Base-by-base conservation (phyloP, 176 grass and related monocot genomes). In the Oryza punctata region DNA sequence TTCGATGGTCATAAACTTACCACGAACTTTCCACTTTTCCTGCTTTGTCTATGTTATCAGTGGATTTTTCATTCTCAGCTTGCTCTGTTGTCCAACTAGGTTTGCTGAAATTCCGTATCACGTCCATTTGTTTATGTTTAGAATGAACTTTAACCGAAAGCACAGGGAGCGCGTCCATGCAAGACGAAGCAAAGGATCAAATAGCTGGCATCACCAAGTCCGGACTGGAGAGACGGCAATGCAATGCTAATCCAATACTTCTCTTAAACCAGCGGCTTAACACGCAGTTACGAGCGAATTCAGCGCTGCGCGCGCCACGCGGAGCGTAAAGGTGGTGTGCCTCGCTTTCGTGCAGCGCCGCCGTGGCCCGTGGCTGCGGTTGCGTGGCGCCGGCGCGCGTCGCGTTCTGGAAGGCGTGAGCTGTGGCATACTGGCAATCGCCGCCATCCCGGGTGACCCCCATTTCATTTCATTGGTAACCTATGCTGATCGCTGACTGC, bases 121-220 rank as follows among this genome's bases (percentile, higher is more conserved):
- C 13, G 69, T 81, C 11, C 7, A 12, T 18, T 8, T 1, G 3
- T 70, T 6, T 64, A 24, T 54, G 45, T 19, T 69, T 26, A 43
- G 12, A 23, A 16, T 16, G 23, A 43, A 19, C 28, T 50, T 50
- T 83, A 76, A 67, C 72, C 45, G 63, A 76, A 68, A 57, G 72
- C 23, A 59, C 72, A 67, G 30, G 81, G 9, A n/a, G 7, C 67
- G 3, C 24, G 16, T 67, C 2, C 24, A 40, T 33, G 49, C 0
- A 13, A 46, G 23, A 6, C n/a, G 14, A 85, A 38, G 52, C 24
- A 63, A 54, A 15, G 21, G 40, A 64, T 14, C 67, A 10, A 38
- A 64, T 67, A 68, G 72, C 61, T 54, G 70, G 84, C 33, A 75
- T 11, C 70, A 54, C 2, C 65, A 45, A 30, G 6, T 27, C 44